These are phyloP conservation scores for Rhodotorula sp. DNA, from an alignment of 1,284 basidiomycete genomes.

Conservation along the genomic window DNA sequence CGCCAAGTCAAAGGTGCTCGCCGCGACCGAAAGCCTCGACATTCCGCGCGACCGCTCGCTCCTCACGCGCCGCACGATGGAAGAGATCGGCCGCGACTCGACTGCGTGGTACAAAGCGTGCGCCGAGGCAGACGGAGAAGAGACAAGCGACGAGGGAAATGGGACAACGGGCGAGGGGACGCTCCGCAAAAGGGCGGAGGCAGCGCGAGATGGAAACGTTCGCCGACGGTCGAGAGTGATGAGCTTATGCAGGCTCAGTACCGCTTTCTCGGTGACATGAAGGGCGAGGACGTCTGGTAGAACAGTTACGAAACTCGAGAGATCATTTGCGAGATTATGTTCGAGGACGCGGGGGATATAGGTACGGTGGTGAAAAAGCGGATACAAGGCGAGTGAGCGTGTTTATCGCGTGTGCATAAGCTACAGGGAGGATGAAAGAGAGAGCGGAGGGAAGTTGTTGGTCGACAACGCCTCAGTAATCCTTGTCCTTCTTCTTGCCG, in stretches of 20 bases:
- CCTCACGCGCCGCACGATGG: conserved; percentile 29
- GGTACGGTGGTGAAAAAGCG: too few relatives aligned
- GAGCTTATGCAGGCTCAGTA: background rate
- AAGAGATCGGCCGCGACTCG: conserved; percentile 9
- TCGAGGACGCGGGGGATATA: too few relatives aligned
- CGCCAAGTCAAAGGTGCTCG: background rate
- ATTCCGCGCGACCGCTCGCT: conserved; percentile 2
- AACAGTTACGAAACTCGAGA: too few relatives aligned
- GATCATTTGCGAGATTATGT: background rate
- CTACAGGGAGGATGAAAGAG: background rate
- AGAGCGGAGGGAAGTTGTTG: background rate
- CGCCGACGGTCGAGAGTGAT: background rate
- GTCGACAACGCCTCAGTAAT: background rate
- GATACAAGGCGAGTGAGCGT: background rate
- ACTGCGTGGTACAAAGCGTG: background rate
- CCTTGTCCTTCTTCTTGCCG: background rate
- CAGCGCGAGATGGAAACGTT: background rate
- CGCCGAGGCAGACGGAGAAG: background rate
- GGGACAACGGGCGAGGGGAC: background rate
- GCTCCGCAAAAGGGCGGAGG: background rate
- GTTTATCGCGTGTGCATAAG: background rate
- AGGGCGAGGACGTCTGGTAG: background rate
- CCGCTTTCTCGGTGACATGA: background rate
- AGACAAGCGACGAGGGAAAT: background rate
- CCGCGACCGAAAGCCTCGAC: background rate